Base-by-base conservation (phyloP, 768 basidiomycete genomes). In the Kwoniella dejecticola region DNA sequence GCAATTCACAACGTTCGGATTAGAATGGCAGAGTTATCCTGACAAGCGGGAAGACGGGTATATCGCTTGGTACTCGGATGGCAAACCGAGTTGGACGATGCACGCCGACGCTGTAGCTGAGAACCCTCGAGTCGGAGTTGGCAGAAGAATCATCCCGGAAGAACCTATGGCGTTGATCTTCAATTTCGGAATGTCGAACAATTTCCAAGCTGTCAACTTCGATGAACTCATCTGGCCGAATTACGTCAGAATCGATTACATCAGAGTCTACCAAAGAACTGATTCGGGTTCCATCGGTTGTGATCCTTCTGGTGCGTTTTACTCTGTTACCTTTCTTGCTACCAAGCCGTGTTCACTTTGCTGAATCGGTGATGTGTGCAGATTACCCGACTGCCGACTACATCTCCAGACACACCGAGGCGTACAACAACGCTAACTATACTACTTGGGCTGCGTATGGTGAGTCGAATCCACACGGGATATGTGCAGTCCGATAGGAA, bases 151-250 rank as follows among this genome's bases (percentile, higher is more conserved):
- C 12, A 80, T 94, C 40, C 84, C 91, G 0, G 86, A 88, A 66
- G 91, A 95, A 74, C 91, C 91, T 7, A 86, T 93, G 88, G 88
- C 88, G 68, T 81, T 96, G 70, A 87, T 96, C 66, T 81, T 68
- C 64, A 41, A 31, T 27, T 38, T 54, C 19, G 50, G 45, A 30
- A 59, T 48, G 67, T 72, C 70, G 12, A 72, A 75, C 66, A 89
- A 88, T 76, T 95, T 95, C 72, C 86, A 86, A 19, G 60, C 74
- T 2, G 85, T 93, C 52, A 88, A 96, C 79, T 82, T 90, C 50
- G 78, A 83, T 17, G 82, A 88, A 60, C 80, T 95, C 21, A 81
- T 79, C 17, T 92, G 90, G 80, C 91, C 92, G 7, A 84, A 85
- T 0, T 84, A 86, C 69, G 86, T 94, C 87, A 82, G 81, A 49